Conservation (phyloP, 352 stramenopile genomes). For the Globisporangium paroecandrum region DNA sequence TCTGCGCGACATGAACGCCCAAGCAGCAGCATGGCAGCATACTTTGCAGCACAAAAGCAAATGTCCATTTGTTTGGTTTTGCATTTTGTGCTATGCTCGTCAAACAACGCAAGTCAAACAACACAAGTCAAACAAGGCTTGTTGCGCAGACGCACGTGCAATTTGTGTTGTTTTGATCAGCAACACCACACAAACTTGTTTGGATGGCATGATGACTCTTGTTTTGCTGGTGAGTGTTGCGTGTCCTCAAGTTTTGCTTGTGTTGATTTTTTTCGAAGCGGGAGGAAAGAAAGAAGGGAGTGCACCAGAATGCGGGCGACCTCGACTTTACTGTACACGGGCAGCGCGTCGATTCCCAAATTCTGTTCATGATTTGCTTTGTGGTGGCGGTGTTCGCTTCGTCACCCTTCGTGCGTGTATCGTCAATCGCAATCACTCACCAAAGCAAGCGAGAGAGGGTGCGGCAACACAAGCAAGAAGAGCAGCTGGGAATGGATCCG, state of each 20-base stretch:
- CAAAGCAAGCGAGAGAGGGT: neutral
- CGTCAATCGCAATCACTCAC: constrained; percentile 1
- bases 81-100: no score
- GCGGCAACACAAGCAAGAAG: neutral
- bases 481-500: neutral
- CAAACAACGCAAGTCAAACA: neutral
- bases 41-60: no score
- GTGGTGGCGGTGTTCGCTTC: constrained; percentile 3
- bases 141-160: neutral
- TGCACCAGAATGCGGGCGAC: neutral
- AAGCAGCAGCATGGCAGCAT: neutral
- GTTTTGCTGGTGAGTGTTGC: no score
- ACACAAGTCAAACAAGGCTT: neutral
- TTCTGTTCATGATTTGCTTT: neutral
- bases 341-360: neutral
- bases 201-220: neutral
- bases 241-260: neutral
- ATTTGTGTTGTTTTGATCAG: neutral
- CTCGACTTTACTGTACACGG: constrained; percentile 1
- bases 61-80: no score
- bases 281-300: neutral
- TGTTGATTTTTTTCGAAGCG: constrained; percentile 4
- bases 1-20: neutral
- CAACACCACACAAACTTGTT: neutral
- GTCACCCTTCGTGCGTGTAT: constrained; percentile 6